phyloP scores from a whole-genome alignment of 2,329 filamentous ascomycete genomes.

The Trichoderma endophyticum region DNA sequence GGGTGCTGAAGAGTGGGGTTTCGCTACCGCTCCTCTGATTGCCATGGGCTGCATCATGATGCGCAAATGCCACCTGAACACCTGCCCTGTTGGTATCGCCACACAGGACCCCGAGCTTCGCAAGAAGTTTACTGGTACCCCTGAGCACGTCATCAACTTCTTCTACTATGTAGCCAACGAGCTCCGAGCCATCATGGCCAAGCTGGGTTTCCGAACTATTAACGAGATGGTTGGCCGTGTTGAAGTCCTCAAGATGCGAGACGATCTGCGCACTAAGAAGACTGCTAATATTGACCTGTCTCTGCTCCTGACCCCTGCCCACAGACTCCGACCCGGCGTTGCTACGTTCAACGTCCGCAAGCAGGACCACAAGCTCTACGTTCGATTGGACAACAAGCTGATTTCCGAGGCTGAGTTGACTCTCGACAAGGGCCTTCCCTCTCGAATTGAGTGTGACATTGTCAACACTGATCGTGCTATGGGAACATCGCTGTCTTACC shows the following conservation, averaged over 20 bases:
- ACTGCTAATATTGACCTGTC: conserved; percentile 91
- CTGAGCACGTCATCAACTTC: conserved; percentile 98
- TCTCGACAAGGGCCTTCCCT: conserved; percentile 89
- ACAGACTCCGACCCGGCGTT: conserved; percentile 89
- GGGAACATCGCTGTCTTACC: conserved; percentile 91
- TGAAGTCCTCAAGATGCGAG: conserved; percentile 79
- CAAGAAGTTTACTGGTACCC: conserved; percentile 89
- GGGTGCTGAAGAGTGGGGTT: conserved; percentile 97
- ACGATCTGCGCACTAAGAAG: conserved; percentile 84
- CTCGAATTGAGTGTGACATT: conserved; percentile 90
- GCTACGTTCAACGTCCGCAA: conserved; percentile 97
- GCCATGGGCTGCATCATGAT: conserved; percentile 98
- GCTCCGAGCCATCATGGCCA: conserved; percentile 93
- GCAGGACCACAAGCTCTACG: conserved; percentile 91
- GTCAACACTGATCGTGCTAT: conserved; percentile 95
- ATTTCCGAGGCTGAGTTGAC: conserved; percentile 94
- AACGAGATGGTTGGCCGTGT: conserved; percentile 97
- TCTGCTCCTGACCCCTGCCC: conserved; percentile 89
- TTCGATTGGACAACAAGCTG: conserved; percentile 93
- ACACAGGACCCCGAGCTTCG: conserved; percentile 93
- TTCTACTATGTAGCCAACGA: conserved; percentile 98
- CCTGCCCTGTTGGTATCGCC: conserved; percentile 88
- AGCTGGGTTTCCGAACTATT: conserved; percentile 88
- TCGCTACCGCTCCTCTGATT: conserved; percentile 90
- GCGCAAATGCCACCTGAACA: conserved; percentile 74